Percentiles rank a stretch among this genome's conserved stretches.
phyloP scores from a whole-genome alignment of 192 early-diverging fungal genomes.

The Obelidium mucronatum region DNA sequence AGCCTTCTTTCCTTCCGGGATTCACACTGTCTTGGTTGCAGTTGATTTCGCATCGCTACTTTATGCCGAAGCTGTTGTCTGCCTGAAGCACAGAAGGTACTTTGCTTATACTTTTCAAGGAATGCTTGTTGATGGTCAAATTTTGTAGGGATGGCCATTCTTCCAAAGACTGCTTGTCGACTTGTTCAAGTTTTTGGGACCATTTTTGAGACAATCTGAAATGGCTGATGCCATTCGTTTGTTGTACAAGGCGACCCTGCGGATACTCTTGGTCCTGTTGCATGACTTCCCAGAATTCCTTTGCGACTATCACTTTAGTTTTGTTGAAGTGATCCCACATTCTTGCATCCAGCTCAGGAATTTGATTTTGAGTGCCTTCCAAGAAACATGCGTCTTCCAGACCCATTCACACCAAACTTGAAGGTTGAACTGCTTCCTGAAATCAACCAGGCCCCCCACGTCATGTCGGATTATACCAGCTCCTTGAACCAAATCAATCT shows the following conservation, averaged over 20 bases:
- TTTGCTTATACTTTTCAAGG: too few species aligned
- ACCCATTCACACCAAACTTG: conserved; percentile 95
- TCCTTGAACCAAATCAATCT: conserved; percentile 67
- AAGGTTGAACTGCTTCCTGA: conserved; percentile 92
- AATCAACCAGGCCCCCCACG: conserved; percentile 81
- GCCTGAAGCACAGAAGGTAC: conserved; percentile 82
- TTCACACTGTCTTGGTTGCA: conserved; percentile 96
- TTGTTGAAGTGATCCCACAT: conserved; percentile 91
- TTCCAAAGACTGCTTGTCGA: conserved; percentile 84
- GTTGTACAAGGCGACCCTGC: conserved; percentile 88
- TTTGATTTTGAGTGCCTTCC: conserved; percentile 96
- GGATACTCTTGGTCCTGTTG: conserved; percentile 88
- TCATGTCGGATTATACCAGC: conserved; percentile 86
- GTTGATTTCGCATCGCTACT: conserved; percentile 90
- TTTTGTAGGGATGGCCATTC: conserved; percentile 86
- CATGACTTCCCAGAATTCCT: conserved; percentile 99
- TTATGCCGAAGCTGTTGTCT: conserved; percentile 86
- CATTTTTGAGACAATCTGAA: conserved; percentile 78
- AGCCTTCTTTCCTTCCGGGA: conserved; percentile 85
- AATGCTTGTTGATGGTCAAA: too few species aligned
- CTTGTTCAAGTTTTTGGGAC: conserved; percentile 87
- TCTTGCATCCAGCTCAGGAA: conserved; percentile 95
- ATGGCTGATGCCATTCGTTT: conserved; percentile 78
- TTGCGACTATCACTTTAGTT: conserved; percentile 87
- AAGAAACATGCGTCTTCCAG: conserved; percentile 91